Evolutionary conservation across 1,284 basidiomycete species (phyloP).

Genomic region (Chalciporus sp.): DNA sequence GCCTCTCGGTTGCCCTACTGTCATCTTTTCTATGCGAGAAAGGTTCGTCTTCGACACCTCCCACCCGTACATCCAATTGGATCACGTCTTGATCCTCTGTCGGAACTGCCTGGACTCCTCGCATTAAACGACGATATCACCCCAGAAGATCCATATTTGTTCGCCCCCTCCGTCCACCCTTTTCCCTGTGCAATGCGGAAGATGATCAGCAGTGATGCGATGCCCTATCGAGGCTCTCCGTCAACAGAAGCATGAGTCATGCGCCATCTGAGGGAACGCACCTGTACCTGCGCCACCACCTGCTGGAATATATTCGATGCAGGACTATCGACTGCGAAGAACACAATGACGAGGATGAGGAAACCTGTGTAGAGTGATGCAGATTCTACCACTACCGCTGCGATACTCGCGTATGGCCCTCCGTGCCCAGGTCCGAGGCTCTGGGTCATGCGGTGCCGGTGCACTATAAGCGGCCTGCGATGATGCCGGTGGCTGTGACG

Average conservation of each 20-base stretch:
- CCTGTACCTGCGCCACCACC: conserved; percentile 22
- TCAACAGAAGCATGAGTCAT: neutral
- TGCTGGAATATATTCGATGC: conserved; percentile 22
- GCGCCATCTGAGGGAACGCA: conserved; percentile 1
- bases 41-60: neutral
- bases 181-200: conserved; percentile 28
- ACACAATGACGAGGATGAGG: conserved; percentile 23
- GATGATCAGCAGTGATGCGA: conserved; percentile 25
- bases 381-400: conserved; percentile 25
- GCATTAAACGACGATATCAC: conserved; percentile 10
- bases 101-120: too few relatives aligned
- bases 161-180: conserved; percentile 15
- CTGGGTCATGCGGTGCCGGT: conserved; percentile 16
- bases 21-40: neutral
- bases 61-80: neutral
- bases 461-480: conserved; percentile 15
- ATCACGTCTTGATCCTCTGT: neutral
- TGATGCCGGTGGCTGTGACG: conserved; percentile 22
- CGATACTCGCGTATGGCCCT: conserved; percentile 12
- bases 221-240: conserved; percentile 3
- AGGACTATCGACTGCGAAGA: conserved; percentile 2
- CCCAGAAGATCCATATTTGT: neutral
- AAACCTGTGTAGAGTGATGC: conserved; percentile 25
- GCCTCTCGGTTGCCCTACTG: neutral
- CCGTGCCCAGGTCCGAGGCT: conserved; percentile 21